Percentiles rank a stretch among this genome's conserved stretches.
Evolutionary conservation across 176 grass and related monocot genomes (phyloP).

Genomic region (Ampelocalamus luodianensis): DNA sequence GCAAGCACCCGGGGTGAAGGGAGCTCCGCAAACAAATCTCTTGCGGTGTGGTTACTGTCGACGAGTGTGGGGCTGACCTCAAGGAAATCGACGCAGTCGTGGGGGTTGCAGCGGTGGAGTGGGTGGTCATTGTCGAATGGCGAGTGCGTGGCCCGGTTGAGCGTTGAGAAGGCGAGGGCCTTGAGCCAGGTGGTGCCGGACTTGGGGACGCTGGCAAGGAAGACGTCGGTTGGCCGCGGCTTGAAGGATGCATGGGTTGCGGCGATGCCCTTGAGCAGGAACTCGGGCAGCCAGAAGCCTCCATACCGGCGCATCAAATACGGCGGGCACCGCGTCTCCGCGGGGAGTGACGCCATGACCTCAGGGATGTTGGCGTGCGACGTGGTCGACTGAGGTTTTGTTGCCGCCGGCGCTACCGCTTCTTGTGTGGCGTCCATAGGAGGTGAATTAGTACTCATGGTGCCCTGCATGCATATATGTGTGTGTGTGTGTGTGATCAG

Average conservation of each 20-base stretch:
- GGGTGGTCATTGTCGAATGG: background rate
- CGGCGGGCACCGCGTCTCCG: conserved; percentile 1
- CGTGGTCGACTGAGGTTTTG: background rate
- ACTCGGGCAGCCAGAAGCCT: conserved; percentile 16
- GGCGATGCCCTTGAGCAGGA: background rate
- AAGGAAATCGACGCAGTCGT: background rate
- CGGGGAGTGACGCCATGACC: conserved; percentile 1
- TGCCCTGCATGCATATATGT: no score
- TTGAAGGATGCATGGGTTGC: background rate
- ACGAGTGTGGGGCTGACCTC: background rate
- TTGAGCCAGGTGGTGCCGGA: conserved; percentile 57
- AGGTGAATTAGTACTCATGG: no score
- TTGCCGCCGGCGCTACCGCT: background rate
- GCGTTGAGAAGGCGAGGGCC: conserved; percentile 23
- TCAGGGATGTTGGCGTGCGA: background rate
- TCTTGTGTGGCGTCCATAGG: no score
- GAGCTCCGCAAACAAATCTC: background rate
- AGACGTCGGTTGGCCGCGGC: background rate
- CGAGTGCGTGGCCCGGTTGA: conserved; percentile 5
- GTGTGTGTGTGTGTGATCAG: no score
- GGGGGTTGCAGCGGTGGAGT: background rate
- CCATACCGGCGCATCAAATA: background rate
- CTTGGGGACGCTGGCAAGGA: conserved; percentile 52
- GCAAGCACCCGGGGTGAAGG: no score
- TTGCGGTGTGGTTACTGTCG: background rate